Evolutionary conservation across 805 yeast species (phyloP), one percentile per base, ranked within the genome.

Genomic region (Torulaspora delbrueckii): DNA sequence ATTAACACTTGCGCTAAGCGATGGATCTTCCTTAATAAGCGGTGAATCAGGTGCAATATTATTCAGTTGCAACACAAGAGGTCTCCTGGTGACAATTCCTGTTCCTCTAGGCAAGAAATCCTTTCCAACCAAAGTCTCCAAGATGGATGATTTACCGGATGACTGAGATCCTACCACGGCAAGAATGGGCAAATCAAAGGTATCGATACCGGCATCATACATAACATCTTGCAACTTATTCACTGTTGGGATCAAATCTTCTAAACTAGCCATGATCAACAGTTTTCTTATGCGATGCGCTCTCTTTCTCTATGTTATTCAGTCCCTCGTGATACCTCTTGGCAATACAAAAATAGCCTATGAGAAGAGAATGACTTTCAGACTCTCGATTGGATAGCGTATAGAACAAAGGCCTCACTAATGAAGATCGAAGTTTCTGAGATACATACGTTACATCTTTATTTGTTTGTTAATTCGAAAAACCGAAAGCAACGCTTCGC

Each of bases 101-200:
- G 97, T 89, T 16, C 98, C 98, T 60, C 99, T 75, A 36, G 99
- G 99, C 47, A 91, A 71, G 57, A 91, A 91, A 66, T 93, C 98
- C 63, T 83, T 80, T n/a, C 97, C 96, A 14, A 91, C 96, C 42
- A 91, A 84, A 56, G 95, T 91, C 66, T 91, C 99, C 61, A 91
- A 74, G 25, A 91, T 96, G 2, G 96, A 86, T 14, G 95, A 85
- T 68, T 91, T 91, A 38, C 99, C 99, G 53, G 96, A 87, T 8
- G 96, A 86, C 69, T 91, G 99, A 1, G 97, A 88, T 7, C 99
- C 99, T 39, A 93, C 95, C 19, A 93, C 97, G 2, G 96, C 96
- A 54, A 93, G 78, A 48, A 90, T 79, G 2, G 99, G 99, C 47
- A 93, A 73, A 69, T 93, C 99, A 8, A 73, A 84, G 6, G 93